phyloP scores from a whole-genome alignment of 1,284 basidiomycete genomes.

The Xerocomus minutiporus region DNA sequence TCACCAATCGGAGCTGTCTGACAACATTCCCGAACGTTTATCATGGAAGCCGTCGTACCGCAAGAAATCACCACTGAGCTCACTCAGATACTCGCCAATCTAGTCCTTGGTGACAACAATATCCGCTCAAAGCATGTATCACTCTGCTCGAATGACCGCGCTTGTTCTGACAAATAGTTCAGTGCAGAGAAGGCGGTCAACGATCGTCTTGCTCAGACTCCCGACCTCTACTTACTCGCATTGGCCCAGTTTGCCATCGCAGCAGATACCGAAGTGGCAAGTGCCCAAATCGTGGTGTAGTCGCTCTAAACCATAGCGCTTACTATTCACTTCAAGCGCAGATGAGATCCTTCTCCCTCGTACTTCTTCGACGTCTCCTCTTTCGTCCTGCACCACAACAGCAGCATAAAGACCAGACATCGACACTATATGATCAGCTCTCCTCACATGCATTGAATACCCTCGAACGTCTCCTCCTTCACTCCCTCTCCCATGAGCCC shows the following conservation, averaged over 20 bases:
- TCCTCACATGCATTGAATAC: conserved; percentile 58
- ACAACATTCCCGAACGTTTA: not conserved
- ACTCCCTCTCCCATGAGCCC: conserved; percentile 59
- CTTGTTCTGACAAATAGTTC: conserved; percentile 5
- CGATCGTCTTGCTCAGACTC: conserved; percentile 67
- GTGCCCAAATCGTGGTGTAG: conserved; percentile 23
- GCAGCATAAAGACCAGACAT: conserved; percentile 34
- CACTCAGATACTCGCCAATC: conserved; percentile 77
- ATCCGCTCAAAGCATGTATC: conserved; percentile 56
- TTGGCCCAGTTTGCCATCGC: conserved; percentile 69
- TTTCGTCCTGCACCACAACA: conserved; percentile 49
- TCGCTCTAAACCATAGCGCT: conserved; percentile 8
- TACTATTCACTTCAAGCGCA: conserved; percentile 28
- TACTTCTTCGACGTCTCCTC: conserved; percentile 69
- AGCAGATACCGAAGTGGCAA: conserved; percentile 69
- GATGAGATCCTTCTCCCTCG: conserved; percentile 80
- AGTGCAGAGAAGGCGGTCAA: conserved; percentile 78
- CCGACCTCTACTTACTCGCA: conserved; percentile 71
- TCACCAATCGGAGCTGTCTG: conserved; percentile 1
- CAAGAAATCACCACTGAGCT: conserved; percentile 65
- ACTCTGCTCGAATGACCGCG: not conserved
- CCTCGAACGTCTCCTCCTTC: conserved; percentile 66
- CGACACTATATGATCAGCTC: conserved; percentile 69
- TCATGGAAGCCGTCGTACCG: conserved; percentile 49
- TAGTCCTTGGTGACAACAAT: conserved; percentile 74